Evolutionary conservation across 495 filamentous ascomycete species (phyloP).

Genomic region (Pseudevernia furfuracea): DNA sequence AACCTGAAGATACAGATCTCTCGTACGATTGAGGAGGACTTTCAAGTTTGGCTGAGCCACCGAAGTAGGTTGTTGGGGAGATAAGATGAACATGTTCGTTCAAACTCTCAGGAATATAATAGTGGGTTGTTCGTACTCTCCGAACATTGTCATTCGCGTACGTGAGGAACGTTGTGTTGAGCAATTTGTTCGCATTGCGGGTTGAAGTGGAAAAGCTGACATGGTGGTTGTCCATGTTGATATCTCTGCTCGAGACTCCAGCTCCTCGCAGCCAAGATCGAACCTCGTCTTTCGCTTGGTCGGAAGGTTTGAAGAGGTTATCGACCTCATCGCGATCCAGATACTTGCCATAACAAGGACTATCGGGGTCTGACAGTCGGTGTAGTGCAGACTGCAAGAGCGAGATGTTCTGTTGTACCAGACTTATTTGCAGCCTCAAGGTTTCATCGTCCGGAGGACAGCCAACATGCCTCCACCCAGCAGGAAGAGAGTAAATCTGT

Average conservation of each 20-base stretch:
- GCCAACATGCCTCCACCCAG: slow-evolving; percentile 2
- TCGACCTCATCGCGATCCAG: slow-evolving; percentile 3
- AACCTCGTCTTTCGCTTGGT: neutral
- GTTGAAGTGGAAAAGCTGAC: slow-evolving; percentile 1
- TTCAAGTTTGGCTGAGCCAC: too few relatives aligned
- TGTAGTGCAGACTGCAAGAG: neutral
- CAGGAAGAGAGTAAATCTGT: slow-evolving; percentile 3
- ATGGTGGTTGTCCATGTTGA: neutral
- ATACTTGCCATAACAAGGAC: slow-evolving; percentile 3
- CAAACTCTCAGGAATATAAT: too few relatives aligned
- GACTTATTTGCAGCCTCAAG: slow-evolving; percentile 4
- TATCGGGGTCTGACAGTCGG: neutral
- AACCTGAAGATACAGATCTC: too few relatives aligned
- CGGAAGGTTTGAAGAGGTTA: slow-evolving; percentile 3
- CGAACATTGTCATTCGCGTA: too few relatives aligned
- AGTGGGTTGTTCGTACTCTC: too few relatives aligned
- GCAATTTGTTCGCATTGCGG: neutral
- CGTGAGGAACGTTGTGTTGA: too few relatives aligned
- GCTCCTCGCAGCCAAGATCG: neutral
- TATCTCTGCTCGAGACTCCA: slow-evolving; percentile 4
- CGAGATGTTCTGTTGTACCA: slow-evolving; percentile 2
- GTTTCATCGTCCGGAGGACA: slow-evolving; percentile 2
- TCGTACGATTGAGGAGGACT: too few relatives aligned
- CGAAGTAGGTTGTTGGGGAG: too few relatives aligned
- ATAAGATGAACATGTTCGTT: too few relatives aligned